phyloP scores from a whole-genome alignment of 1,284 basidiomycete species.

The Pseudomicrostroma phylloplanum region DNA sequence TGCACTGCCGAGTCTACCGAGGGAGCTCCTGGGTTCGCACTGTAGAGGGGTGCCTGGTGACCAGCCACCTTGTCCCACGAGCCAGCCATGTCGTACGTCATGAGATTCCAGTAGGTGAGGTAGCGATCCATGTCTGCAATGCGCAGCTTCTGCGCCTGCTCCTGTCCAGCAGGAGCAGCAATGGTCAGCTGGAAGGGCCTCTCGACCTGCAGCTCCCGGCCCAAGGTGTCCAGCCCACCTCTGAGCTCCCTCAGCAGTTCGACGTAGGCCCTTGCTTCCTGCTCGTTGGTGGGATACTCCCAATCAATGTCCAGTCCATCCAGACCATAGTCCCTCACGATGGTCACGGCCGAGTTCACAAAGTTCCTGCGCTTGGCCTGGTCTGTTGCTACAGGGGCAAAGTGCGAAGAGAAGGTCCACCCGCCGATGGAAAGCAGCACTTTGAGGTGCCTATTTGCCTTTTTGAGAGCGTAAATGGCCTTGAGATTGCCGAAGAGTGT shows the following conservation, averaged over 20 bases:
- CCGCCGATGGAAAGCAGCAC: conserved; percentile 52
- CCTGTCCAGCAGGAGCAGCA: conserved; percentile 69
- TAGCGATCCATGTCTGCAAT: conserved; percentile 65
- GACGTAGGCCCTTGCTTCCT: conserved; percentile 68
- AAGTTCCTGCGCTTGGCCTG: conserved; percentile 60
- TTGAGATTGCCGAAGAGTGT: conserved; percentile 83
- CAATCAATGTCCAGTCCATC: conserved; percentile 74
- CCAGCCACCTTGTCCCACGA: conserved; percentile 65
- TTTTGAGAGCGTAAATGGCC: conserved; percentile 75
- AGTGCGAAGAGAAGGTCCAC: conserved; percentile 50
- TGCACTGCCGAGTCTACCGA: conserved; percentile 65
- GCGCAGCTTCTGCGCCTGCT: conserved; percentile 63
- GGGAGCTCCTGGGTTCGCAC: conserved; percentile 34
- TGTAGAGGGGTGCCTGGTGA: conserved; percentile 71
- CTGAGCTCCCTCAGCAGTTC: conserved; percentile 67
- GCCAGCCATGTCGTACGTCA: conserved; percentile 60
- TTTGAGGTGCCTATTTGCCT: conserved; percentile 59
- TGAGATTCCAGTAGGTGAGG: conserved; percentile 73
- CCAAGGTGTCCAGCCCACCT: conserved; percentile 64
- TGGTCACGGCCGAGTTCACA: conserved; percentile 63
- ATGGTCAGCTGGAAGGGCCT: conserved; percentile 66
- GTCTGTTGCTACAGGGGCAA: conserved; percentile 39
- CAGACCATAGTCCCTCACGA: conserved; percentile 79
- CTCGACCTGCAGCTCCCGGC: conserved; percentile 33
- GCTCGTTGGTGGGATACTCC: conserved; percentile 69